phyloP scores from a whole-genome alignment of 2,329 filamentous ascomycete species.

The Coniochaeta sp. region DNA sequence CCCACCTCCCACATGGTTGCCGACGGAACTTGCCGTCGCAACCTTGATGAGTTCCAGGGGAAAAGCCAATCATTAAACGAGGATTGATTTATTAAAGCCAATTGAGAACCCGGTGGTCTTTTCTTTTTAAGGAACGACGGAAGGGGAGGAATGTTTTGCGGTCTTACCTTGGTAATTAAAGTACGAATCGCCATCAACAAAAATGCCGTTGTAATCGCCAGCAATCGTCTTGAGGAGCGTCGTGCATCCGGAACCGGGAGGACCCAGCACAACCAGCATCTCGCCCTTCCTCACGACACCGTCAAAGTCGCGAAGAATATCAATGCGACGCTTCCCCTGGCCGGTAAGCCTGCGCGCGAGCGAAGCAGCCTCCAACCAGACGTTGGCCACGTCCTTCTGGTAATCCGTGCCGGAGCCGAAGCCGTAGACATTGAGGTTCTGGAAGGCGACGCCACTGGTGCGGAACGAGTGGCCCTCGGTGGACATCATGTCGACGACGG shows the following conservation, averaged over 20 bases:
- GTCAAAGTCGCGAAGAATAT: constrained; percentile 63
- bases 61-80: not conserved
- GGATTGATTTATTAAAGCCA: not conserved
- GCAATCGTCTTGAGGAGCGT: constrained; percentile 81
- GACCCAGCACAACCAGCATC: constrained; percentile 70
- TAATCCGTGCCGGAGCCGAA: constrained; percentile 63
- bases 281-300: constrained; percentile 64
- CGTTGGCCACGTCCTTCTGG: constrained; percentile 59
- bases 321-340: constrained; percentile 48
- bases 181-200: constrained; percentile 60
- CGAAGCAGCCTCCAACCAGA: constrained; percentile 44
- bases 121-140: too few relatives aligned
- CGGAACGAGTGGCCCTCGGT: constrained; percentile 49
- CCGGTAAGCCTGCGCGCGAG: constrained; percentile 44
- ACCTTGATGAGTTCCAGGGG: not conserved
- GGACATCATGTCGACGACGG: constrained; percentile 45
- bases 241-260: constrained; percentile 69
- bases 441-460: constrained; percentile 58
- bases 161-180: constrained; percentile 74
- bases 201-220: constrained; percentile 76
- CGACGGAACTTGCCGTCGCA: not conserved
- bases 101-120: too few relatives aligned
- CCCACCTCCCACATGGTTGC: not conserved
- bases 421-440: constrained; percentile 61
- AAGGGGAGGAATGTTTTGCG: too few relatives aligned